A percentile compares a stretch with the other conserved stretches of the same genome.
These are phyloP conservation scores for Aspergillus incahuasiensis DNA, from an alignment of 495 filamentous ascomycete species.

Conservation along the genomic window DNA sequence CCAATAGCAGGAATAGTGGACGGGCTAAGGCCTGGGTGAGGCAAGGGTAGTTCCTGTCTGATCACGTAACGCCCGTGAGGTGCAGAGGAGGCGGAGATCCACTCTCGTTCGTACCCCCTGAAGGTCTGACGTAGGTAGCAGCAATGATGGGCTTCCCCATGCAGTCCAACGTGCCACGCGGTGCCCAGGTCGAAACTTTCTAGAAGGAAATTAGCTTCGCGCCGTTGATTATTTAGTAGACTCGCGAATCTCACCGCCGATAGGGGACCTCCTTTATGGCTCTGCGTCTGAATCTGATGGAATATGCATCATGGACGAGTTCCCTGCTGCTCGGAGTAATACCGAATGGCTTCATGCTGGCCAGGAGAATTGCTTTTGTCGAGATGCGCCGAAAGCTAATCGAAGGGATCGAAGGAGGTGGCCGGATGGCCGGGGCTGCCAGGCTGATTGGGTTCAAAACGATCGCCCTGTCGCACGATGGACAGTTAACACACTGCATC, in stretches of 20 bases:
- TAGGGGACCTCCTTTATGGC: constrained; percentile 7
- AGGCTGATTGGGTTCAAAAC: neutral
- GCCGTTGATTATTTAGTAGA: constrained; percentile 11
- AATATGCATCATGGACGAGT: neutral
- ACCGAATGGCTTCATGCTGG: no score
- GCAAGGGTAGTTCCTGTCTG: constrained; percentile 1
- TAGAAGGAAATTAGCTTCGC: constrained; percentile 29
- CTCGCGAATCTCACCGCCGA: constrained; percentile 3
- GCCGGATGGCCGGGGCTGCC: neutral
- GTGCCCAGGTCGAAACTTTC: constrained; percentile 22
- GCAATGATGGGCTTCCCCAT: constrained; percentile 7
- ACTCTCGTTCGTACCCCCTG: constrained; percentile 4
- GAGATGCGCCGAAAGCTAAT: neutral
- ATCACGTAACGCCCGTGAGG: neutral
- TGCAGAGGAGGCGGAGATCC: neutral
- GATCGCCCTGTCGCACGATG: constrained; percentile 3
- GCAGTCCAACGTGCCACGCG: constrained; percentile 17
- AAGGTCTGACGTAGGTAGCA: constrained; percentile 4
- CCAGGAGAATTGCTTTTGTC: neutral
- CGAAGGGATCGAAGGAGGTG: neutral
- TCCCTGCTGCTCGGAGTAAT: no score
- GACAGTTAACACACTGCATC: neutral
- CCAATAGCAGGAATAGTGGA: neutral
- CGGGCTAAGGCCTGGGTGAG: constrained; percentile 2
- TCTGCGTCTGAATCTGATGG: no score